These are phyloP conservation scores for Eucalyptus fibrosa DNA, from an alignment of 345 rosid genomes.

Conservation along the genomic window DNA sequence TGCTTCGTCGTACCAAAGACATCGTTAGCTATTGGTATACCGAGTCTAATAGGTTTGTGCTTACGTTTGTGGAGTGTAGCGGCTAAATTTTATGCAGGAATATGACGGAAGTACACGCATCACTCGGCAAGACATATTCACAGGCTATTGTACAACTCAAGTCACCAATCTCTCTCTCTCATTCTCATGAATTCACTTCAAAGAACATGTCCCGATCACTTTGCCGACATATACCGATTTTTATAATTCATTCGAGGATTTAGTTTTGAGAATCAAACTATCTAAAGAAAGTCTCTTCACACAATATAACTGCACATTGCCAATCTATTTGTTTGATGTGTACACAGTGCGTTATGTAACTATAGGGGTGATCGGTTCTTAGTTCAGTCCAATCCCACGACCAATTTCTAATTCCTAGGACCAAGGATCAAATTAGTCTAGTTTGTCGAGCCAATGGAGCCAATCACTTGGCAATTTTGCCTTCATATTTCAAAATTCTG, in stretches of 20 bases:
- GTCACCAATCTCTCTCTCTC: not conserved
- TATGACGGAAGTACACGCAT: not conserved
- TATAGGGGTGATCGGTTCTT: too few species aligned
- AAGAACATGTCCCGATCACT: not conserved
- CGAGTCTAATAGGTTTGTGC: not conserved
- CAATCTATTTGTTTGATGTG: not conserved
- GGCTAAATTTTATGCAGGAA: not conserved
- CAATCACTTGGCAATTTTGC: too few species aligned
- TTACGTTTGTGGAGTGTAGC: not conserved
- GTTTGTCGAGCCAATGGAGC: too few species aligned
- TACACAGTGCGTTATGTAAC: too few species aligned
- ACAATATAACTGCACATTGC: not conserved
- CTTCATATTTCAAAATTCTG: rapidly evolving
- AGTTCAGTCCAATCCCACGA: rapidly evolving
- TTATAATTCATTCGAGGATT: not conserved
- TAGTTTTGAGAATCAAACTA: not conserved
- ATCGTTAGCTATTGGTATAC: not conserved
- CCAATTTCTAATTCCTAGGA: rapidly evolving
- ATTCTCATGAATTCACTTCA: not conserved
- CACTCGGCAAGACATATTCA: not conserved
- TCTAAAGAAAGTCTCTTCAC: not conserved
- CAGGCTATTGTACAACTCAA: not conserved
- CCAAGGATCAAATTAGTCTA: too few species aligned
- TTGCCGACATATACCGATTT: rapidly evolving
- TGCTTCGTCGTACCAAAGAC: not conserved